Percentiles rank a stretch among this genome's conserved stretches.
These are phyloP conservation scores for Acanthamoeba culbertsoni DNA, from an alignment of 208 protist species.

Conservation along the genomic window DNA sequence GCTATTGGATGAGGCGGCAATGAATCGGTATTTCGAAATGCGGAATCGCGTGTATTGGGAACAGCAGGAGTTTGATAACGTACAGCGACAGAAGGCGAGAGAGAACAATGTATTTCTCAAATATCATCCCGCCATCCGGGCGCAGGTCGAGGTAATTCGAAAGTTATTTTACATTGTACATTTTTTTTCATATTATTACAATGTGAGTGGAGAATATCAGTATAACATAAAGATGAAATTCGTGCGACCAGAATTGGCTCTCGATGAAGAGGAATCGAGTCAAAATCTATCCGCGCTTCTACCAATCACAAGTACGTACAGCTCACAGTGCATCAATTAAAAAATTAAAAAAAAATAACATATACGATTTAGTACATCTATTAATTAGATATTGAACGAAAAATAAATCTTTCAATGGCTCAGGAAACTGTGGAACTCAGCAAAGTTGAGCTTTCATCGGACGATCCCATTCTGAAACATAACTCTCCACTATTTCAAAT, in stretches of 20 bases:
- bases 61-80: slow-evolving; percentile 28
- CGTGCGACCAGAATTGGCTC: neutral
- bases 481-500: slow-evolving; percentile 1
- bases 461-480: neutral
- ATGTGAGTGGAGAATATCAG: neutral
- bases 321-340: neutral
- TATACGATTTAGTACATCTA: no score
- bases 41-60: neutral
- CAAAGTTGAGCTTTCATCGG: neutral
- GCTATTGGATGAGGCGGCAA: neutral
- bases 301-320: neutral
- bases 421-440: slow-evolving; percentile 6
- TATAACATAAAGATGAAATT: neutral
- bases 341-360: neutral
- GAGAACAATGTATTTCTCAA: neutral
- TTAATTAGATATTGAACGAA: no score
- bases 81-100: neutral
- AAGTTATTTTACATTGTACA: neutral
- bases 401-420: no score
- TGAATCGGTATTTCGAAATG: slow-evolving; percentile 1
- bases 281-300: slow-evolving; percentile 3
- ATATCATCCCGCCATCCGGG: neutral
- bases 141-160: neutral
- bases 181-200: neutral
- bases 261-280: neutral